Evolutionary conservation across 768 basidiomycete genomes (phyloP), one percentile per base, ranked within the genome.

Genomic region (Clavaria fumosa): DNA sequence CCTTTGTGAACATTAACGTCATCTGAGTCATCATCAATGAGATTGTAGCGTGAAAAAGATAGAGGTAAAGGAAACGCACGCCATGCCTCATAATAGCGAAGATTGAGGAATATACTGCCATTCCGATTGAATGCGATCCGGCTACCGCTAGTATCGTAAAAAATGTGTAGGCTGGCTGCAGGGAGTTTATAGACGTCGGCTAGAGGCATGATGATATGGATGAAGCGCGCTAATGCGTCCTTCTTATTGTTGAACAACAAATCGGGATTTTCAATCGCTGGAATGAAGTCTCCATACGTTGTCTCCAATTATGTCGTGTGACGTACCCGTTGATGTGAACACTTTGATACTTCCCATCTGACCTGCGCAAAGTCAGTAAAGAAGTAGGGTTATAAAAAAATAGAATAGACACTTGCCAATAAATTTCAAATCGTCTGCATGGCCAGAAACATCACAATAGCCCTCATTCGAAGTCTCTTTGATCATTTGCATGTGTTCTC

Each of bases 91-190:
- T 73, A 90, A 53, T 78, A 93, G 15, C 89, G 68, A 17, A 88
- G 58, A 52, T 95, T 97, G 41, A 95, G 56, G 57, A 88, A 97
- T 11, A 97, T 65, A 41, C 80, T 82, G 2, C 82, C 88, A 34
- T 74, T 74, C 19, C 89, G 66, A 53, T 96, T 99, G 64, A 99
- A 97, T 1, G 90, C 95, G 38, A 97, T 93, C 9, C 83, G 58
- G 1, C 75, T 77, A 1, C 93, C 91, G 4, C 62, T 59, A 15
- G 65, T 52, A 50, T 97, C 91, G 55, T 76, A 80, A 54, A 97
- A 97, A 4, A 99, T 68, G 47, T 93, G 85, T 41, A 95, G 47
- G 32, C 78, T 79, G 0, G 69, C 58, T 19, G 74, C 56, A 1
- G 86, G 76, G 23, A 96, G 69, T 45, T 67, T 65, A 54, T 86